Conservation (phyloP, 257 asterid genomes). For the Solanum chmielewskii region DNA sequence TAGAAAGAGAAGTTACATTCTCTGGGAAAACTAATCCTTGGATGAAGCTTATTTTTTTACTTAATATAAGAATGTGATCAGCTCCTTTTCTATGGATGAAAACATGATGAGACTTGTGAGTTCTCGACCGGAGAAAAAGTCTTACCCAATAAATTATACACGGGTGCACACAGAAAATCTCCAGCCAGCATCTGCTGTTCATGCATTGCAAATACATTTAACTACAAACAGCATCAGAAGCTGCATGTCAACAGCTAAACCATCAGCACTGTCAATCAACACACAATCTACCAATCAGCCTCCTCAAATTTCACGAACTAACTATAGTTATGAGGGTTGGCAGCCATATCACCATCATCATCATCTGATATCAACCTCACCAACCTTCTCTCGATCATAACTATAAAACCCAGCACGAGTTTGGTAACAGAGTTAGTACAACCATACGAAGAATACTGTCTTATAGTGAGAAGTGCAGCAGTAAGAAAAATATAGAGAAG, state of each 20-base stretch:
- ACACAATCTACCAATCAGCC: slow-evolving; percentile 8
- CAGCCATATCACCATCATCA: background rate
- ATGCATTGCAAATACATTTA: background rate
- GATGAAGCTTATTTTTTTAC: background rate
- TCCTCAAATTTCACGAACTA: background rate
- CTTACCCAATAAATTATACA: background rate
- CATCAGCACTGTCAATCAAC: background rate
- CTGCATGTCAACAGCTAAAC: slow-evolving; percentile 1
- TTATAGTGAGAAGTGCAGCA: background rate
- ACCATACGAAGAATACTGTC: background rate
- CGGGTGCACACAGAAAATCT: background rate
- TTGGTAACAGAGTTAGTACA: slow-evolving; percentile 2
- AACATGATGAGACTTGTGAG: background rate
- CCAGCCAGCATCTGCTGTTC: background rate
- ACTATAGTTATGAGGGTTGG: background rate
- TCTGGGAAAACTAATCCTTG: background rate
- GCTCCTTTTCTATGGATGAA: background rate
- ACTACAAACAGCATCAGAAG: slow-evolving; percentile 10
- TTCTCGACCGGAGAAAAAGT: background rate
- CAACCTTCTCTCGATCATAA: slow-evolving; percentile 12
- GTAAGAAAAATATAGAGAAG: background rate
- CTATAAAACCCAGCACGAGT: slow-evolving; percentile 7
- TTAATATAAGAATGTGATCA: background rate
- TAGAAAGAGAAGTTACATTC: background rate
- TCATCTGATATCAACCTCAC: slow-evolving; percentile 1